Percentiles rank a stretch among this genome's conserved stretches.
phyloP scores from a whole-genome alignment of 441 rosid genomes.

The Populus tomentosa region DNA sequence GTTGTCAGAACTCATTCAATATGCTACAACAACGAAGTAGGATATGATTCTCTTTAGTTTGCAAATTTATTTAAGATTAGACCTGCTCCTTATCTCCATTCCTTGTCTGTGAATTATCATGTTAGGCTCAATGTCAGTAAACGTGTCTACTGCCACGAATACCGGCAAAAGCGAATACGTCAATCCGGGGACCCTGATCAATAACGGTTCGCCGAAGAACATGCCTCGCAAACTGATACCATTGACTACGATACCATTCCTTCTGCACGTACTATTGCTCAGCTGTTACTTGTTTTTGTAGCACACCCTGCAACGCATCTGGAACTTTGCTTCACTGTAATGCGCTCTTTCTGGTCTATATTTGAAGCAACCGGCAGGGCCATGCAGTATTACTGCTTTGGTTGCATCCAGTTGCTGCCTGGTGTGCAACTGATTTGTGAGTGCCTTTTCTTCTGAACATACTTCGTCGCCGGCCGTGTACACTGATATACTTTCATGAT shows the following conservation, averaged over 20 bases:
- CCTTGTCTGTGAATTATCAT: background rate
- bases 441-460: background rate
- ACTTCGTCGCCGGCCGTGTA: constrained; percentile 5
- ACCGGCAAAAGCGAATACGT: constrained; percentile 66
- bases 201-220: constrained; percentile 31
- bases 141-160: constrained; percentile 58
- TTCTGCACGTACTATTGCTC: constrained; percentile 23
- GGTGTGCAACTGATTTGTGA: background rate
- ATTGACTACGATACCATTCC: constrained; percentile 20
- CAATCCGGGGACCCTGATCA: constrained; percentile 58
- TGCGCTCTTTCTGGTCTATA: constrained; percentile 20
- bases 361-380: constrained; percentile 20
- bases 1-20: background rate
- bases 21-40: background rate
- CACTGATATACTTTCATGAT: background rate
- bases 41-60: background rate
- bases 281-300: constrained; percentile 32
- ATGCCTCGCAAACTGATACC: constrained; percentile 19
- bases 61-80: background rate
- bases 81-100: constrained; percentile 4
- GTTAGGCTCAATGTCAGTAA: constrained; percentile 68
- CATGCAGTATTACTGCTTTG: background rate
- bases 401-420: background rate
- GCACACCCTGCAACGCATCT: constrained; percentile 19
- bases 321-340: background rate